phyloP scores from a whole-genome alignment of 164 flowering plant genomes.

The Dillenia suffruticosa region DNA sequence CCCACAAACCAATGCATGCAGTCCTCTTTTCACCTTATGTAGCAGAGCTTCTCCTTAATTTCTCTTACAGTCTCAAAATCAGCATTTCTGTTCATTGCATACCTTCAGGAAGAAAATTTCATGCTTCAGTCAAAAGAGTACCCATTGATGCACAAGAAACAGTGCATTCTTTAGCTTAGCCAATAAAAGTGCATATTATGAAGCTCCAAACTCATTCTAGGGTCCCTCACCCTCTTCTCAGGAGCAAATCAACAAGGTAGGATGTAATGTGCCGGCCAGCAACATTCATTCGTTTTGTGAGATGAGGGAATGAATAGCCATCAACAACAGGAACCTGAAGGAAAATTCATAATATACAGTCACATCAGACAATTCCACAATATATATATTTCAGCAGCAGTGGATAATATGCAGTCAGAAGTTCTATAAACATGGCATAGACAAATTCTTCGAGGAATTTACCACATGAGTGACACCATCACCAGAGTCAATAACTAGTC shows the following conservation, averaged over 20 bases:
- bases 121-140: constrained; percentile 2
- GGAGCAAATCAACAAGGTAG: constrained; percentile 93
- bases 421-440: no score
- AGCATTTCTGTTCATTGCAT: constrained; percentile 84
- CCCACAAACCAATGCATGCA: constrained; percentile 2
- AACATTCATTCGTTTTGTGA: constrained; percentile 97
- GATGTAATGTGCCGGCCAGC: constrained; percentile 98
- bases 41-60: constrained; percentile 97
- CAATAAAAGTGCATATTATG: not conserved
- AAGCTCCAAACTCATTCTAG: not conserved
- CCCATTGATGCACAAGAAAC: not conserved
- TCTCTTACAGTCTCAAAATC: constrained; percentile 95
- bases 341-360: not conserved
- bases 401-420: no score
- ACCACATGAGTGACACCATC: constrained; percentile 99
- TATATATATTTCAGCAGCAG: no score
- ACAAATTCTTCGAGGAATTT: constrained; percentile 14
- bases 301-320: constrained; percentile 99
- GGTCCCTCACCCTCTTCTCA: constrained; percentile 81
- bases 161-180: not conserved
- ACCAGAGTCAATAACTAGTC: constrained; percentile 97
- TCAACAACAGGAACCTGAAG: constrained; percentile 97
- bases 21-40: constrained; percentile 56
- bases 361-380: no score
- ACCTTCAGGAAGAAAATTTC: constrained; percentile 46